Percentiles rank a stretch among this genome's conserved stretches.
Conservation (phyloP, 257 asterid genomes). For the Solanum etuberosum region DNA sequence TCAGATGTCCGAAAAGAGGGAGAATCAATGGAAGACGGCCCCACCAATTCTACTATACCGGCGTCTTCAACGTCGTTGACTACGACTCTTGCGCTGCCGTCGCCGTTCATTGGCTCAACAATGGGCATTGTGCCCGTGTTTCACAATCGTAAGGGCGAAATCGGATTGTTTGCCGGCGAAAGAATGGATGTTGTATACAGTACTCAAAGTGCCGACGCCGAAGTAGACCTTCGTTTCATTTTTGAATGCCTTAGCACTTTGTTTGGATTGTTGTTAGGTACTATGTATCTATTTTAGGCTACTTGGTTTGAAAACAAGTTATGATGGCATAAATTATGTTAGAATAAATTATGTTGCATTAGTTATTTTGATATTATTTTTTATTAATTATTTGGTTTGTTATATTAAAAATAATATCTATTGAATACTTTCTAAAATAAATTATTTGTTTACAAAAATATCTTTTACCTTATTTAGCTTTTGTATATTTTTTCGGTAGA, state of each 20-base stretch:
- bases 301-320: no score
- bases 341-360: no score
- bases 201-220: neutral
- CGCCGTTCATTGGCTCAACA: neutral
- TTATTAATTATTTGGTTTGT: no score
- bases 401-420: no score
- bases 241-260: neutral
- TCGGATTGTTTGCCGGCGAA: neutral
- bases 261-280: neutral
- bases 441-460: no score
- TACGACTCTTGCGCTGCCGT: neutral
- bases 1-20: neutral
- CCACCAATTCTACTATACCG: conserved; percentile 4
- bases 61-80: conserved; percentile 1
- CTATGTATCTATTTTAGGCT: no score
- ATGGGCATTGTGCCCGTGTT: neutral
- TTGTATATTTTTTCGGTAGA: no score
- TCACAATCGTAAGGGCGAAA: neutral
- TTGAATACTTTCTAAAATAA: no score
- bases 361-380: no score
- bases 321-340: no score
- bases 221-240: neutral
- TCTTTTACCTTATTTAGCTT: no score
- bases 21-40: neutral
- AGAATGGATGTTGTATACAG: neutral